Evolutionary conservation across 768 basidiomycete genomes (phyloP), one percentile per base, ranked within the genome.

Genomic region (Boletus rubescentipes): DNA sequence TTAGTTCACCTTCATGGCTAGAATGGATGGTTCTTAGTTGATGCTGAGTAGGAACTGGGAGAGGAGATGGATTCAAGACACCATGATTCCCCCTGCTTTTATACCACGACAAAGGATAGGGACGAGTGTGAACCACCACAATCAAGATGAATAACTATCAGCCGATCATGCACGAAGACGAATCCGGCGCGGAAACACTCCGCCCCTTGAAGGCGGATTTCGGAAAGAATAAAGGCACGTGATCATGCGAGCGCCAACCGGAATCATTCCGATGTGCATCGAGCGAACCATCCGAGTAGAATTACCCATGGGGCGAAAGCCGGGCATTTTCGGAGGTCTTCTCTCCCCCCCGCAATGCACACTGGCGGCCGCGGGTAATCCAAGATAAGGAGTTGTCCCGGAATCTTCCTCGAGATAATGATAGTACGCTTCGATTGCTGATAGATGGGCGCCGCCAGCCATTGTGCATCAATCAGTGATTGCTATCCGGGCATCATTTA

Each of bases 1-100:
- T 23, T 18, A 32, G 30, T 23, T 34, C 48, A 77, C 79, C 78
- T 80, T 80, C 79, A 80, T 80, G 59, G 32, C 66, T 54, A 29
- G 38, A 48, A 42, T 7, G 6, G 57, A 30, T 26, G 29, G 14
- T 18, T 43, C 41, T 51, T 39, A 14, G 42, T 39, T 30, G 49
- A 23, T 36, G 50, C 15, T 49, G 51, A 53, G 51, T 36, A 34
- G n/a, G 36, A 54, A 46, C 46, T 43, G 38, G 47, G 26, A 49
- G 46, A 64, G 53, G 38, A 36, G 26, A 43, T 48, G 38, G 46
- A 23, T 34, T 8, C 26, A 37, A 49, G n/a, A 5, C 21, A 9
- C 14, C 38, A 36, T 38, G 9, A 4, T 18, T 15, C 34, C 12
- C 9, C 40, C n/a, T 29, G 51, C 20, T 48, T 67, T 67, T 67